Conservation (phyloP, 225 moss, liverwort and hornwort genomes). For the Thuidium tamariscinum region DNA sequence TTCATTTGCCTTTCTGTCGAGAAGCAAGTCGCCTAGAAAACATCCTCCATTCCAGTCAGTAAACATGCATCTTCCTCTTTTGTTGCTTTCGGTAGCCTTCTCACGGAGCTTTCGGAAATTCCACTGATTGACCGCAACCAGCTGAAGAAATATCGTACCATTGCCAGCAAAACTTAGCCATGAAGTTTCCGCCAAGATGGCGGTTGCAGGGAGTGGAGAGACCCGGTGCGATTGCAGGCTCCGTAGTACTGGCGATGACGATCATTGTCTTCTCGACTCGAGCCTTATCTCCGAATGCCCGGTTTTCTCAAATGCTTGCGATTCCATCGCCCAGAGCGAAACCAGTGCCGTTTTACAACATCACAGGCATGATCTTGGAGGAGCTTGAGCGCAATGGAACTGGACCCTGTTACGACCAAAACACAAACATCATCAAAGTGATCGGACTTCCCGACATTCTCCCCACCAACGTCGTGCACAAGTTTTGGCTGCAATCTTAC, state of each 20-base stretch:
- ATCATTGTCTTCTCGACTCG: background rate
- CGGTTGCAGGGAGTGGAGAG: background rate
- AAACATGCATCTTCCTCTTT: too few relatives aligned
- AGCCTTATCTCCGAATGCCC: background rate
- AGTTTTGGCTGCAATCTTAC: too few relatives aligned
- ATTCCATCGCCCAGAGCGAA: background rate
- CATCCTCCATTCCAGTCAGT: background rate
- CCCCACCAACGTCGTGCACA: too few relatives aligned
- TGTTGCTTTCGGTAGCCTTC: background rate
- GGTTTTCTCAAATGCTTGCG: background rate
- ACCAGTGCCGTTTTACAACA: background rate
- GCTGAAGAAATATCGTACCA: background rate
- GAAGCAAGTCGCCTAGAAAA: background rate
- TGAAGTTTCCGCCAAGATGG: background rate
- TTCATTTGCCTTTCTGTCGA: background rate
- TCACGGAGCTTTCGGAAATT: background rate
- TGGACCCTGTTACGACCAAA: too few relatives aligned
- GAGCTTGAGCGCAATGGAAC: too few relatives aligned
- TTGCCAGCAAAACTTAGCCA: too few relatives aligned
- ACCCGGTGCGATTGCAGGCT: background rate
- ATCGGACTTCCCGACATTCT: too few relatives aligned
- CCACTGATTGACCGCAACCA: background rate
- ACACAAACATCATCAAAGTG: too few relatives aligned
- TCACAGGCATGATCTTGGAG: constrained; percentile 13
- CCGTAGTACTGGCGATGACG: background rate